A percentile compares a stretch with the other conserved stretches of the same genome.
Conservation (phyloP, 768 basidiomycete species). For the Rhizopogon sp. region DNA sequence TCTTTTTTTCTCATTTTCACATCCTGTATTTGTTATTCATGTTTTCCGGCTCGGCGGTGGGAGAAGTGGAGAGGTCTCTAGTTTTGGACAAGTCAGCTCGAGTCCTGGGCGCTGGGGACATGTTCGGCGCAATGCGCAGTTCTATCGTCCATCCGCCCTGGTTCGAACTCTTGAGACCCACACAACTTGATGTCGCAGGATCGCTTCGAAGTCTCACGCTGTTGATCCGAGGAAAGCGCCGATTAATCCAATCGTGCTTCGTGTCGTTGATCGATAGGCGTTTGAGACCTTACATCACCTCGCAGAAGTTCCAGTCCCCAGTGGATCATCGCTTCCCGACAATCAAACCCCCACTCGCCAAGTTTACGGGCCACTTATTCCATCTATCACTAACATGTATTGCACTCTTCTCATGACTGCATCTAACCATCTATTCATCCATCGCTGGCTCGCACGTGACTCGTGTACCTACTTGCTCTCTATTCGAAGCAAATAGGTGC, state of each 20-base stretch:
- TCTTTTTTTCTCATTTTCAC: conserved; percentile 29
- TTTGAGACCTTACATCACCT: conserved; percentile 21
- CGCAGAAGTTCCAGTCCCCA: conserved; percentile 13
- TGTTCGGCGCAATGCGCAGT: conserved; percentile 29
- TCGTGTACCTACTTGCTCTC: conserved; percentile 12
- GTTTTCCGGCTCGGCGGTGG: conserved; percentile 20
- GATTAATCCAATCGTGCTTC: conserved; percentile 23
- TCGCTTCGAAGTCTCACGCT: conserved; percentile 22
- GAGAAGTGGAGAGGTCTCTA: conserved; percentile 11
- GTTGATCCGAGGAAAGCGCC: conserved; percentile 29
- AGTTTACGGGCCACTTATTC: conserved; percentile 8
- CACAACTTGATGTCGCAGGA: conserved; percentile 35
- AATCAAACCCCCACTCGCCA: conserved; percentile 19
- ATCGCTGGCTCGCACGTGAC: conserved; percentile 11
- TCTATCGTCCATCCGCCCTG: conserved; percentile 17
- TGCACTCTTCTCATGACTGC: conserved; percentile 15
- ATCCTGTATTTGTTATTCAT: conserved; percentile 29
- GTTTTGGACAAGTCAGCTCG: conserved; percentile 19
- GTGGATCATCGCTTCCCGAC: conserved; percentile 24
- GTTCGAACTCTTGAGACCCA: conserved; percentile 21
- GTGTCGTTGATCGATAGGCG: conserved; percentile 44
- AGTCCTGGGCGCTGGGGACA: conserved; percentile 25
- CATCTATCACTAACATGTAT: conserved; percentile 16
- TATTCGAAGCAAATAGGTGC: conserved; percentile 10
- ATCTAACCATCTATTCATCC: conserved; percentile 20